Conservation (phyloP, 768 basidiomycete species). For the Coprinopsis strossmayeri region DNA sequence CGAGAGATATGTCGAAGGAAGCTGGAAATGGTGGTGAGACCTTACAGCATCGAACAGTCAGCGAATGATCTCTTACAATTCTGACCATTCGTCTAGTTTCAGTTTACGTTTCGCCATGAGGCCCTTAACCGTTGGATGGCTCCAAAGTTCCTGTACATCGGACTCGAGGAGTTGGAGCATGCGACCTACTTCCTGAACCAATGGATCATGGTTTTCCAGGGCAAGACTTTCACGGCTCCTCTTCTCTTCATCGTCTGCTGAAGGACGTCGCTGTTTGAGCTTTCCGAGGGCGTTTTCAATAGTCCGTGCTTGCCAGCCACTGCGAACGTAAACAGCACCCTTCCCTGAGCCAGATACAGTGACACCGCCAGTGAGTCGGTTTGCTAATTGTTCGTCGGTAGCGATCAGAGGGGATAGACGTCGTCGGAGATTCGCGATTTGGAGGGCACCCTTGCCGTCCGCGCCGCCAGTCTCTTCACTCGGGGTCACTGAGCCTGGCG, state of each 20-base stretch:
- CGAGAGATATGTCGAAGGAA: conserved; percentile 72
- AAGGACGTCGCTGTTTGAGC: conserved; percentile 27
- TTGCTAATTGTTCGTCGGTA: conserved; percentile 57
- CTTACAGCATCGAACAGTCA: not conserved
- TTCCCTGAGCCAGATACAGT: conserved; percentile 71
- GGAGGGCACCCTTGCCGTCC: conserved; percentile 20
- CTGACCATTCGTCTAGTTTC: conserved; percentile 82
- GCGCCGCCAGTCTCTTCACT: conserved; percentile 18
- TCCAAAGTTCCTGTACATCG: conserved; percentile 71
- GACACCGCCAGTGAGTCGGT: conserved; percentile 69
- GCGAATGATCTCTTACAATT: conserved; percentile 55
- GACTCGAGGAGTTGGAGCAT: conserved; percentile 53
- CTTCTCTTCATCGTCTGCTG: conserved; percentile 26
- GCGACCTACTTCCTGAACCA: conserved; percentile 55
- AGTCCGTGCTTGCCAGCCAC: conserved; percentile 74
- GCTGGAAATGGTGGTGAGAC: conserved; percentile 30
- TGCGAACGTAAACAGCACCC: conserved; percentile 69
- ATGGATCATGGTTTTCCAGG: conserved; percentile 39
- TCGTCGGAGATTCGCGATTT: conserved; percentile 50
- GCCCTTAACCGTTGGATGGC: conserved; percentile 61
- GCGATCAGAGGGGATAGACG: conserved; percentile 56
- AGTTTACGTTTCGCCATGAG: conserved; percentile 63
- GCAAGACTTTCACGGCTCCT: conserved; percentile 23
- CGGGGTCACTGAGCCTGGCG: conserved; percentile 22
- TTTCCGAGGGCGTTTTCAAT: conserved; percentile 48